These are phyloP conservation scores for Didymella glomerata DNA, from an alignment of 2,329 filamentous ascomycete species.

Conservation along the genomic window DNA sequence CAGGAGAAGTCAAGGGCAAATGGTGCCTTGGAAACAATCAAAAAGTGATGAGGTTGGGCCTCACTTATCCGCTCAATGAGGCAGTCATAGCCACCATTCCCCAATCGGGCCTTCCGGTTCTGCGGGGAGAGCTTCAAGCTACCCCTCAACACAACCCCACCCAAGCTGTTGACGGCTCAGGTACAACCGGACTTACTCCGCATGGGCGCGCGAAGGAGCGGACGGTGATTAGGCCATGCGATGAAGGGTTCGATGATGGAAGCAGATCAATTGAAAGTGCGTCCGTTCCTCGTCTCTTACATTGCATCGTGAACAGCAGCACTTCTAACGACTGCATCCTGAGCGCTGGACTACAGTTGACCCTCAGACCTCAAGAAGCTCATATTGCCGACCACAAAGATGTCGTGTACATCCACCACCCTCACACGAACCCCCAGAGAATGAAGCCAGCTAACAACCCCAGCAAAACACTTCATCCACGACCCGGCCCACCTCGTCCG, in stretches of 20 bases:
- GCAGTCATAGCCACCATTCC: conserved; percentile 1
- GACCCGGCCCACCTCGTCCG: conserved; percentile 81
- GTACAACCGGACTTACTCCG: conserved; percentile 6
- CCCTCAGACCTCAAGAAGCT: background rate
- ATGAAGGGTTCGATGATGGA: background rate
- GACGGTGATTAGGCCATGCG: conserved; percentile 1
- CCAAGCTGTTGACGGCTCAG: conserved; percentile 2
- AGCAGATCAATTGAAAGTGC: conserved; percentile 2
- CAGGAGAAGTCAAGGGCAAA: no score
- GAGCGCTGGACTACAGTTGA: background rate
- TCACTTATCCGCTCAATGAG: background rate
- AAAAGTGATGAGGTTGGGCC: no score
- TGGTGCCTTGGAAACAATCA: no score
- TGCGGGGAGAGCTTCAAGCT: conserved; percentile 11
- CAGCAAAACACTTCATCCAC: conserved; percentile 85
- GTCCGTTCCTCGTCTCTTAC: background rate
- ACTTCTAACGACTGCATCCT: background rate
- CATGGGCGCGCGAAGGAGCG: background rate
- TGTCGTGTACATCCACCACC: conserved; percentile 8
- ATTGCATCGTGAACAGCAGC: background rate
- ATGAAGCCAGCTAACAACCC: background rate
- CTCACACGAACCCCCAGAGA: no score
- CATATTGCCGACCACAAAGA: background rate
- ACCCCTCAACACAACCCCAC: conserved; percentile 17
- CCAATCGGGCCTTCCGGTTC: conserved; percentile 1